These are phyloP conservation scores for Ormosia semicastrata DNA, from an alignment of 306 rosid species.

Conservation along the genomic window DNA sequence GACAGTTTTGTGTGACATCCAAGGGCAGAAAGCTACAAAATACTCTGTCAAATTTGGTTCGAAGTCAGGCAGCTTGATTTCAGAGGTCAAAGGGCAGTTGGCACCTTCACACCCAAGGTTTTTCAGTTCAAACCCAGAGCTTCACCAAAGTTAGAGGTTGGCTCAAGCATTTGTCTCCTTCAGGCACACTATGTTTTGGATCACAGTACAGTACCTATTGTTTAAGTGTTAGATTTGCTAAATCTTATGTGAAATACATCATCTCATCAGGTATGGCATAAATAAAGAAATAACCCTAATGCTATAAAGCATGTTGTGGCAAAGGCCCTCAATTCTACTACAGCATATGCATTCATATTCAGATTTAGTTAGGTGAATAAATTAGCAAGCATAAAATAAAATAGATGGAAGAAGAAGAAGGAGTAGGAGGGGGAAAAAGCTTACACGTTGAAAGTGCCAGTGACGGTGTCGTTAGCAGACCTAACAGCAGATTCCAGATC, in stretches of 20 bases:
- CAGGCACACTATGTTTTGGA: not conserved
- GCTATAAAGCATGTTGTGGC: too few relatives aligned
- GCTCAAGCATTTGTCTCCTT: not conserved
- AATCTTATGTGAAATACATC: too few relatives aligned
- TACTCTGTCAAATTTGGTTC: not conserved
- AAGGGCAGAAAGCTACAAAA: not conserved
- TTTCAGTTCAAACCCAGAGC: not conserved
- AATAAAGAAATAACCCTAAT: too few relatives aligned
- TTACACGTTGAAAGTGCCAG: slow-evolving; percentile 87
- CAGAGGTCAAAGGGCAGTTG: not conserved
- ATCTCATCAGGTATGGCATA: too few relatives aligned
- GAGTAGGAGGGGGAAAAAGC: not conserved
- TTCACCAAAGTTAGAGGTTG: too few relatives aligned
- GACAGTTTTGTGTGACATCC: not conserved
- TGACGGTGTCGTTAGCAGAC: slow-evolving; percentile 81
- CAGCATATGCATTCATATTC: too few relatives aligned
- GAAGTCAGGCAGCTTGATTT: not conserved
- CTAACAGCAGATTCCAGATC: slow-evolving; percentile 94
- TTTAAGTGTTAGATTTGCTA: not conserved
- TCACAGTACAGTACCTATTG: not conserved
- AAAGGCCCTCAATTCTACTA: not conserved
- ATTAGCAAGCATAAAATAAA: not conserved
- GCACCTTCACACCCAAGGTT: too few relatives aligned
- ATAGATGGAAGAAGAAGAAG: not conserved
- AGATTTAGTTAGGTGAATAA: too few relatives aligned